Base-by-base conservation (phyloP, 352 stramenopile species). In the Globisporangium paroecandrum region DNA sequence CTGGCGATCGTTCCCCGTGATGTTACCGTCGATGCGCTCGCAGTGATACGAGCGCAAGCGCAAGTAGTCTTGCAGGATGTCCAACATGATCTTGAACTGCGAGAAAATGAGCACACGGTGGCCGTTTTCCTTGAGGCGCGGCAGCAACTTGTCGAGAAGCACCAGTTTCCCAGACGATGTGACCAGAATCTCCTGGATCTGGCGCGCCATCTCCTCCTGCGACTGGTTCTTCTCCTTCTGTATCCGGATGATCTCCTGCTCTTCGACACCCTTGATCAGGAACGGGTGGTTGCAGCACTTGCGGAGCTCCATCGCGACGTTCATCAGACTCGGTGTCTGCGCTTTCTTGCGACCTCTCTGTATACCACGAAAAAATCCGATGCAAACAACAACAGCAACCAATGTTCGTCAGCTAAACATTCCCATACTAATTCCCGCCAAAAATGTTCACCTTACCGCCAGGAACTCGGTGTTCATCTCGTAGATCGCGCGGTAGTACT, bases 71-170 rank as follows among this genome's bases (percentile, higher is more conserved):
- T 99, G 97, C 24, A 99, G 72, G 49, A 99, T 98, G 76, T 99
- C 96, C 58, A 99, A 83, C 97, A 99, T 99, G 54, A 99, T 98
- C 76, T 98, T 99, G 77, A 98, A 97, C 79, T 99, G 98, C 6
- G 93, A 99, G 76, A 99, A 99, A 22, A 99, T 94, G 10, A 99
- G 77, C 29, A 99, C 94, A 20, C 97, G 88, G 69, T 99, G 98
- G 3, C 96, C 96, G 54, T 98, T 96, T 66, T 91, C 85, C 71
- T 98, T 93, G 13, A 99, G 77, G 5, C 94, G 89, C 12, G 97
- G 97, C 5, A 99, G 84, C 9, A 99, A 77, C 70, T 99, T 99
- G 78, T 99, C 98, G 27, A 99, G 79, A 15, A 99, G 77, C 55
- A 99, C 93, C 8, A 99, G 78, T 74, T 99, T 99, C 3, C 98